Base-by-base conservation (phyloP, 257 asterid genomes). In the Solanum virginianum region DNA sequence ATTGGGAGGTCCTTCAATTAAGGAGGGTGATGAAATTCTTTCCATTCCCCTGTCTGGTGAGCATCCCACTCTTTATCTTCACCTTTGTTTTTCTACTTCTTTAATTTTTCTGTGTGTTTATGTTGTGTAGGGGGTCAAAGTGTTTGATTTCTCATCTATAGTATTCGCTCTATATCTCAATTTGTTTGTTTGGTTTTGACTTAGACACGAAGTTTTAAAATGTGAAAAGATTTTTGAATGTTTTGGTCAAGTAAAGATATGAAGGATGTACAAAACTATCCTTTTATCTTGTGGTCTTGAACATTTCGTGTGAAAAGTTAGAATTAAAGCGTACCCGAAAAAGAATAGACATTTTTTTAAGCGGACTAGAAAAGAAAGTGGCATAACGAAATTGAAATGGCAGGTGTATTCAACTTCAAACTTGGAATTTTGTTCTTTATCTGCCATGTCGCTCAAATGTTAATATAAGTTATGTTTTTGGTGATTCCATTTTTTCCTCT, bases 21-120 rank as follows among this genome's bases (percentile, higher is more conserved):
- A 84, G 84, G 98, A 90, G 5, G 98, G 94, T 1, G 99, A 97
- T 56, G 11, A 10, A 83, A 95, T 97, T 92, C 95, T 95, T 59
- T 94, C 98, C 0, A 92, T 97, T 85, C 99, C 99, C 0, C 84
- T 96, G 81, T 92, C 98, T 24, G 99, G 98, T 96, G 87, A 83
- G 89, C 85, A 43, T 3, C 39, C 62, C 51, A 36, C 54, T 57
- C 65, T 60, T 53, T 17, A 72, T 4, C 62, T 26, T 24, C 77
- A 11, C 10, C 32, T 13, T 26, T 17, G 54, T 15, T 4, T 41
- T 17, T 60, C 2, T 39, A 17, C 39, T n/a, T 18, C 6, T 70
- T 15, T 17, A 0, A 56, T 57, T 36, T 22, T 11, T 49, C 10
- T 51, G 82, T 51, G 47, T 77, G 24, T 49, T 77, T 53, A 53